phyloP scores from a whole-genome alignment of 2,329 filamentous ascomycete species.

The Fusarium sp. region DNA sequence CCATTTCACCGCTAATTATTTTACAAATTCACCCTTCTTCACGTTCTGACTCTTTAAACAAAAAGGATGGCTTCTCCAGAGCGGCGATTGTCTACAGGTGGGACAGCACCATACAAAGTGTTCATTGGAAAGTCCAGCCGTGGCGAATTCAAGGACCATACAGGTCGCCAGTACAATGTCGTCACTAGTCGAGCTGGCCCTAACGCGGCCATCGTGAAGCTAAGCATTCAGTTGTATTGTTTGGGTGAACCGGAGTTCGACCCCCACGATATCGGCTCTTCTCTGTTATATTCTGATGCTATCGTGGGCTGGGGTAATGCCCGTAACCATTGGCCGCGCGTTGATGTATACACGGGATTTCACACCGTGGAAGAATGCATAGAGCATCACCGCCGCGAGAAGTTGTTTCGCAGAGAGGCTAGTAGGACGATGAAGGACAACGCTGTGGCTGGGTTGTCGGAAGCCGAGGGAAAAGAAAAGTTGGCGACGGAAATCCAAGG shows the following conservation, averaged over 20 bases:
- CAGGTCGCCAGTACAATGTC: not conserved
- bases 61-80: not conserved
- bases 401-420: conserved; percentile 3
- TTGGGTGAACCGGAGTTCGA: not conserved
- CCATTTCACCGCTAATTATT: not conserved
- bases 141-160: conserved; percentile 49
- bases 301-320: not conserved
- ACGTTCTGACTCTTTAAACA: not conserved
- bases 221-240: conserved; percentile 28
- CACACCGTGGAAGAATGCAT: conserved; percentile 16
- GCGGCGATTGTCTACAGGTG: not conserved
- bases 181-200: not conserved
- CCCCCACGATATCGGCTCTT: not conserved
- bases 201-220: not conserved
- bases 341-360: conserved; percentile 20
- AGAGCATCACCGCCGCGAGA: conserved; percentile 22
- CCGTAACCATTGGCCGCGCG: conserved; percentile 7
- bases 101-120: not conserved
- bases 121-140: not conserved
- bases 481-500: conserved; percentile 9
- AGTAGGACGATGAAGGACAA: not conserved
- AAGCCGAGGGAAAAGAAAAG: conserved; percentile 2
- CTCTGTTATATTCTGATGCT: not conserved
- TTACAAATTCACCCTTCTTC: not conserved
- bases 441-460: conserved; percentile 2